Evolutionary conservation across 805 yeast genomes (phyloP), one percentile per base, ranked within the genome.

Genomic region (Yarrowia sp.): DNA sequence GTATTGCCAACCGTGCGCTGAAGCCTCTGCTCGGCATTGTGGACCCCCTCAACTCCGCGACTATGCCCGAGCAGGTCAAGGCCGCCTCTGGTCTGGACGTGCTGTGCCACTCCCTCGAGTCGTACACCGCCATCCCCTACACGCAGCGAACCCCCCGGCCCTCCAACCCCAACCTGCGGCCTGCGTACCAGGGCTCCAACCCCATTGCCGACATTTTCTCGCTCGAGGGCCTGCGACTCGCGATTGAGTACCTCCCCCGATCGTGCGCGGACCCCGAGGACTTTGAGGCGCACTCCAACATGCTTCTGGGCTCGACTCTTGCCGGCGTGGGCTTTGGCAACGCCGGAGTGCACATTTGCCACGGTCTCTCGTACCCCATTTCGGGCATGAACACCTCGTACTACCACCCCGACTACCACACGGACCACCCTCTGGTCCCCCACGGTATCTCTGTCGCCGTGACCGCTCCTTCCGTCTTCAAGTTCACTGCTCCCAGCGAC

Each of bases 271-370:
- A 77, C 62, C 78, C 79, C 33, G 73, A 68, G n/a, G 80, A 77
- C 65, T 63, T 53, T 39, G 78, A 71, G 62, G 80, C 80, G 19
- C 78, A 77, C 66, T 76, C 75, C 61, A 71, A 77, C 63, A 76
- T 76, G 74, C 70, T 78, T 38, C 69, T 77, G 27, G 80, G 79
- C 4, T 79, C 80, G 24, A 77, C 79, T 22, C 70, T 77, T 29
- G 80, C 80, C 6, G 80, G 80, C 18, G 73, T 77, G 61, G 80
- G 80, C 22, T 77, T 77, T 66, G 79, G 79, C 42, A 77, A 77
- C 58, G 80, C 80, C 21, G 76, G 80, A 58, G 76, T 77, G 63
- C 76, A 78, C 69, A 67, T 78, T 62, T 72, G 80, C 71, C 74
- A 73, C 66, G 76, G 80, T 64, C 67, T 78, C 59, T 73, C 80